These are phyloP conservation scores for Mediolabrus comicus DNA, from an alignment of 108 stramenopile species.

Conservation along the genomic window DNA sequence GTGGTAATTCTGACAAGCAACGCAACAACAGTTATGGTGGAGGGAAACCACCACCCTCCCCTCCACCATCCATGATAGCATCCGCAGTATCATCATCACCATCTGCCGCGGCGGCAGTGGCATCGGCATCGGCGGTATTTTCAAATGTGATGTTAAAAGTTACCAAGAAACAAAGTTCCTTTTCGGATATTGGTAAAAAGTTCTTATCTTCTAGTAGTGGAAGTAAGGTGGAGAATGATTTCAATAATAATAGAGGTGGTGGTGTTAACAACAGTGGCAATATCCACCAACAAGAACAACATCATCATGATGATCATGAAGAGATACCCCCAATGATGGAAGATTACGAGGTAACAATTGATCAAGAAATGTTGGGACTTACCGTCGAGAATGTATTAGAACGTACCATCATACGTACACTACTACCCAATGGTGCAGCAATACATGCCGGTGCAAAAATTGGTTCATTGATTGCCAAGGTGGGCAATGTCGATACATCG, in stretches of 20 bases:
- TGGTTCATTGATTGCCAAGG: constrained; percentile 80
- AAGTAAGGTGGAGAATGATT: background rate
- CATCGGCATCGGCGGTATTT: constrained; percentile 22
- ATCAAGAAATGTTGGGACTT: constrained; percentile 86
- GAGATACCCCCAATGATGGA: background rate
- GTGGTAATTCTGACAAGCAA: background rate
- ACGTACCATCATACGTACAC: constrained; percentile 84
- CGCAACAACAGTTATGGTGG: background rate
- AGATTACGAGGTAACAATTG: constrained; percentile 71
- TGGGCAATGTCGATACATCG: constrained; percentile 78
- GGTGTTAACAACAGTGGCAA: background rate
- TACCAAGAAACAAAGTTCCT: constrained; percentile 25
- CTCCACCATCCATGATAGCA: background rate
- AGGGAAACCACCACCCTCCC: background rate
- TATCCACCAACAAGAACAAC: background rate
- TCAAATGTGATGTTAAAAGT: constrained; percentile 36
- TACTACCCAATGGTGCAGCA: constrained; percentile 79
- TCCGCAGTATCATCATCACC: background rate
- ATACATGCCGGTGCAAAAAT: constrained; percentile 81
- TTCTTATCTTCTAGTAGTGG: background rate
- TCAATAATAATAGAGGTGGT: background rate
- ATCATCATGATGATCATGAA: background rate
- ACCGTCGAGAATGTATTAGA: constrained; percentile 92
- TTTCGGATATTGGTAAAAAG: constrained; percentile 34
- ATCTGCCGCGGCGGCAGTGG: constrained; percentile 17